Base-by-base conservation (phyloP, 1,139 yeast species). In the Scheffersomyces insectosa region DNA sequence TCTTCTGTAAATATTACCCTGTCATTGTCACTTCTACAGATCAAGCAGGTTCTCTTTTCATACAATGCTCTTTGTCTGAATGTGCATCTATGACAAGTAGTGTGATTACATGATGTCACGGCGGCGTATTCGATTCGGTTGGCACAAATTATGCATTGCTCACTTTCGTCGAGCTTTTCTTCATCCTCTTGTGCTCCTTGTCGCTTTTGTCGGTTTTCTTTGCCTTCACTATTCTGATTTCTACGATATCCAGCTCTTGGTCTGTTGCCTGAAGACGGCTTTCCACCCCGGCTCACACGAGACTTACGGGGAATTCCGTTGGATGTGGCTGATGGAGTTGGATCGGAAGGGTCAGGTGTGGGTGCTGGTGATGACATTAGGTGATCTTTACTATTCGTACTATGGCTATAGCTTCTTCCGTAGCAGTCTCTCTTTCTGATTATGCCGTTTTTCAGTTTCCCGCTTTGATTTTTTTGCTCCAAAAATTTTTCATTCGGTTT, bases 11-110 rank as follows among this genome's bases (percentile, higher is more conserved):
- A 79, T 2, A 87, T 70, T 37, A 88, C 71, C 16, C 63, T 59
- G 3, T 76, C 80, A 47, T 80, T 80, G 40, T 84, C 88, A 2
- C 90, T 80, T 59, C 95, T 77, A 66, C 99, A 93, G 39, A 89
- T 83, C 42, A 93, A 75, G 70, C 99, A 93, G 14, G 77, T 70
- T 30, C 73, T 77, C 65, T 87, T 89, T 33, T 79, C 77, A 65
- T 87, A 90, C 27, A 91, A 68, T 0, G 90, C 93, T 37, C 97
- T 74, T 57, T 90, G 89, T 52, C 97, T 76, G 54, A 91, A 79
- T 0, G 90, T 75, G 69, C 99, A 93, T 42, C 66, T 68, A 60
- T 89, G 90, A 63, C 99, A 93, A 0, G 91, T 83, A 20, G 75
- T 76, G 60, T 93, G 98, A 54, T 84, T 84, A 65, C 99, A 93